Evolutionary conservation across 768 basidiomycete species (phyloP).

Genomic region (Atractiella rhizophila): DNA sequence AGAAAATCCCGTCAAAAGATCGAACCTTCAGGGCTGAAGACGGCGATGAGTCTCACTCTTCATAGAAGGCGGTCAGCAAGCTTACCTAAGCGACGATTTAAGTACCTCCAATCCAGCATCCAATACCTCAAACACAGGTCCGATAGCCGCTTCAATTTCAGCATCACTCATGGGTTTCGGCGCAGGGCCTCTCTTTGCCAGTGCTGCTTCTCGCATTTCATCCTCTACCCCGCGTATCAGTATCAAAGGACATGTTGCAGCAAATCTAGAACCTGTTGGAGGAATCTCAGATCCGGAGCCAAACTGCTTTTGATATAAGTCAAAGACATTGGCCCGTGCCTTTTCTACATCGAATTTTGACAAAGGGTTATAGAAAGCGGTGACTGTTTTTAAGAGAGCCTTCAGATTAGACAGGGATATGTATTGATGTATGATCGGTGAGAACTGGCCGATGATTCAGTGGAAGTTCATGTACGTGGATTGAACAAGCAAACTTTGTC

Average conservation of each 20-base stretch:
- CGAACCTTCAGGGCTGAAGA: too few species aligned
- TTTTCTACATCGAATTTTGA: constrained; percentile 10
- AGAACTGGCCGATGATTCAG: constrained; percentile 36
- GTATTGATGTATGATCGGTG: constrained; percentile 68
- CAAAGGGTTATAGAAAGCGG: constrained; percentile 7
- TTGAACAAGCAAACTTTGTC: constrained; percentile 46
- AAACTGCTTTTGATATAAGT: constrained; percentile 4
- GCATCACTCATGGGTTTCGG: constrained; percentile 78
- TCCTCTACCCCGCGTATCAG: too few species aligned
- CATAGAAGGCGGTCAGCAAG: constrained; percentile 23
- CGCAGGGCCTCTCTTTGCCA: constrained; percentile 20
- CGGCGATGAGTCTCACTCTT: too few species aligned
- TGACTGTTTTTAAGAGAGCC: constrained; percentile 38
- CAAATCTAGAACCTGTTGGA: not conserved
- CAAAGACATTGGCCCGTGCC: not conserved
- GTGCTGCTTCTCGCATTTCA: not conserved
- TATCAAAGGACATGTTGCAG: too few species aligned
- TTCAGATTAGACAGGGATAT: constrained; percentile 53
- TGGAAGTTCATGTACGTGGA: not conserved
- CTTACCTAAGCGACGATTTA: constrained; percentile 59
- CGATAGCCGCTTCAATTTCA: constrained; percentile 78
- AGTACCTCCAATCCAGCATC: constrained; percentile 76
- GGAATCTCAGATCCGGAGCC: constrained; percentile 2
- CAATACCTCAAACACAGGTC: constrained; percentile 82
- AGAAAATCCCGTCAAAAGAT: not conserved